phyloP scores from a whole-genome alignment of 805 yeast species.

The Saccharomycopsis fibuligera region DNA sequence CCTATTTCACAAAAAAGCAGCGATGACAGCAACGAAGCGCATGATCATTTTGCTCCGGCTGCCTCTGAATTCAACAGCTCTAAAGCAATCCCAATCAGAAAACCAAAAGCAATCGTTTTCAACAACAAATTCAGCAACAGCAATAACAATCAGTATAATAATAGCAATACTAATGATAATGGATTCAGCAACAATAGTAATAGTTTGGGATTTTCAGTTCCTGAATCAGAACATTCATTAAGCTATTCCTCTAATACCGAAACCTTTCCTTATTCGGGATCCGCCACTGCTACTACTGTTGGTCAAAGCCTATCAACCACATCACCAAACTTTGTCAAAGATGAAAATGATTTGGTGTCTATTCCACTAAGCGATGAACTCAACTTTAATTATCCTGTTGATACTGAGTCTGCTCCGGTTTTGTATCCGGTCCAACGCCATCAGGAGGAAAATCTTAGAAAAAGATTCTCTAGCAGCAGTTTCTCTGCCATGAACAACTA shows the following conservation, averaged over 20 bases:
- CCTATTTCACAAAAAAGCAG: background rate
- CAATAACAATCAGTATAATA: background rate
- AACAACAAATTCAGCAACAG: background rate
- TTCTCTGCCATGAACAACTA: background rate
- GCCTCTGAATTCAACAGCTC: background rate
- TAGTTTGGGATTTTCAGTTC: background rate
- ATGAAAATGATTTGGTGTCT: background rate
- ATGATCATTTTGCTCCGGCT: background rate
- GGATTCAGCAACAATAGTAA: background rate
- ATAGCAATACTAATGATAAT: no score
- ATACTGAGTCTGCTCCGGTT: no score
- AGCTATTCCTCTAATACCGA: background rate
- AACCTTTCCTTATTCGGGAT: background rate
- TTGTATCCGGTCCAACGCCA: background rate
- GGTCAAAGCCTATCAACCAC: no score
- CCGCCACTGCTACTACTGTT: no score
- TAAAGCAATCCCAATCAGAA: background rate
- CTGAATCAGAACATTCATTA: background rate
- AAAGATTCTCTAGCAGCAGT: background rate
- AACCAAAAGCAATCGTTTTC: background rate
- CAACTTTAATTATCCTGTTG: background rate
- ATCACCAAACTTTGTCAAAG: no score
- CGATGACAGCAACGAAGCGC: background rate
- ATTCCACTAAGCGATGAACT: slow-evolving; percentile 4
- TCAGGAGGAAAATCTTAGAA: background rate